phyloP scores from a whole-genome alignment of 805 yeast genomes.

The Suhomyces xylopsoci region DNA sequence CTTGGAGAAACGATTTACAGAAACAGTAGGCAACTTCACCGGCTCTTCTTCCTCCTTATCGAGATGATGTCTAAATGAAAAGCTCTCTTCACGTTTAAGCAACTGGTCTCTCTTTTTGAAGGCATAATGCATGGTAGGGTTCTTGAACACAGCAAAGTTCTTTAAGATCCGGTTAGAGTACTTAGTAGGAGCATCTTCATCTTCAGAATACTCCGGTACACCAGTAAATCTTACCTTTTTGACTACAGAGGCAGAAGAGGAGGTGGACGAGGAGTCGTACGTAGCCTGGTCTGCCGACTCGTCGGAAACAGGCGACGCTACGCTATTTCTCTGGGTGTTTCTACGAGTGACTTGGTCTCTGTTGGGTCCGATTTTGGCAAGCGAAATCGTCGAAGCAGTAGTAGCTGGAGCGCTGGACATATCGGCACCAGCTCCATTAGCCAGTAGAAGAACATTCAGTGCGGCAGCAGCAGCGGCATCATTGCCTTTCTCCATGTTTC shows the following conservation, averaged over 20 bases:
- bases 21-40: neutral
- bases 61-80: conserved; percentile 25
- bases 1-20: conserved; percentile 16
- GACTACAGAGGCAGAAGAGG: conserved; percentile 10
- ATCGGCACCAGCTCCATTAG: neutral
- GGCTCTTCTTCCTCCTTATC: conserved; percentile 1
- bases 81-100: conserved; percentile 40
- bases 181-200: conserved; percentile 54
- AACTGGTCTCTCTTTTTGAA: conserved; percentile 35
- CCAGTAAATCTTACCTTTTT: conserved; percentile 54
- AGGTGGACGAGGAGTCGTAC: conserved; percentile 7
- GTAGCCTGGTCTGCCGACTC: neutral
- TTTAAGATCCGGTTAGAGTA: conserved; percentile 34
- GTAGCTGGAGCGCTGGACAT: neutral
- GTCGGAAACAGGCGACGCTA: conserved; percentile 9
- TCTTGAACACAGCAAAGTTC: conserved; percentile 35
- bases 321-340: conserved; percentile 32
- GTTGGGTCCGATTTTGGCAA: conserved; percentile 7
- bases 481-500: neutral
- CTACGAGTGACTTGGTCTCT: conserved; percentile 25
- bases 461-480: neutral
- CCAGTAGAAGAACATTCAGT: neutral
- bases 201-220: conserved; percentile 48
- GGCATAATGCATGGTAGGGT: conserved; percentile 8
- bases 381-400: neutral